Conservation (phyloP, 805 yeast species). For the Clavispora phyllophila region DNA sequence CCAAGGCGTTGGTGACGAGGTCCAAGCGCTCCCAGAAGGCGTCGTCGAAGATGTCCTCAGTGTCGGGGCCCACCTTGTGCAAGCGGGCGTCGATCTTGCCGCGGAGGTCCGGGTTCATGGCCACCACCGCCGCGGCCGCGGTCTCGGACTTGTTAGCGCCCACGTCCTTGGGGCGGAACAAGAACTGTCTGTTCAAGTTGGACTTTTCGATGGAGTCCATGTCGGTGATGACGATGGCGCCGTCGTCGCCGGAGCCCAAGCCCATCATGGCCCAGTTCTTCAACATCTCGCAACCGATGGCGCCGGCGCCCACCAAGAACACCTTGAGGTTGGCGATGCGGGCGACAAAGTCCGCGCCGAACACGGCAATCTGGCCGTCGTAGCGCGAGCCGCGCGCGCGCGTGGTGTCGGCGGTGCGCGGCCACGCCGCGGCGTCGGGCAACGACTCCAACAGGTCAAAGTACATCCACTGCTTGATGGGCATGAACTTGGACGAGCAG, state of each 20-base stretch:
- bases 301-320: constrained; percentile 95
- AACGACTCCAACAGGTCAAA: constrained; percentile 91
- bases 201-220: constrained; percentile 94
- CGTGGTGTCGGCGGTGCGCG: constrained; percentile 67
- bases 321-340: constrained; percentile 70
- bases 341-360: constrained; percentile 75
- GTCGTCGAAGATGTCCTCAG: constrained; percentile 82
- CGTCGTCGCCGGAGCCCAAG: constrained; percentile 85
- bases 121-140: constrained; percentile 78
- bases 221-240: constrained; percentile 82
- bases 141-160: constrained; percentile 87
- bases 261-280: constrained; percentile 98
- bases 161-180: constrained; percentile 92
- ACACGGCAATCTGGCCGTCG: constrained; percentile 93
- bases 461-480: constrained; percentile 85
- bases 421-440: constrained; percentile 54
- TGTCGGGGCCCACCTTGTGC: constrained; percentile 92
- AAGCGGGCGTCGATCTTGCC: constrained; percentile 72
- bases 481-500: constrained; percentile 92
- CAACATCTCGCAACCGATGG: constrained; percentile 98
- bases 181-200: constrained; percentile 91
- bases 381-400: constrained; percentile 78
- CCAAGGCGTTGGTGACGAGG: constrained; percentile 93
- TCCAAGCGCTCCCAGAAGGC: constrained; percentile 80
- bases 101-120: constrained; percentile 77